These are phyloP conservation scores for Antrodiella citrinella DNA, from an alignment of 768 basidiomycete genomes.

Conservation along the genomic window DNA sequence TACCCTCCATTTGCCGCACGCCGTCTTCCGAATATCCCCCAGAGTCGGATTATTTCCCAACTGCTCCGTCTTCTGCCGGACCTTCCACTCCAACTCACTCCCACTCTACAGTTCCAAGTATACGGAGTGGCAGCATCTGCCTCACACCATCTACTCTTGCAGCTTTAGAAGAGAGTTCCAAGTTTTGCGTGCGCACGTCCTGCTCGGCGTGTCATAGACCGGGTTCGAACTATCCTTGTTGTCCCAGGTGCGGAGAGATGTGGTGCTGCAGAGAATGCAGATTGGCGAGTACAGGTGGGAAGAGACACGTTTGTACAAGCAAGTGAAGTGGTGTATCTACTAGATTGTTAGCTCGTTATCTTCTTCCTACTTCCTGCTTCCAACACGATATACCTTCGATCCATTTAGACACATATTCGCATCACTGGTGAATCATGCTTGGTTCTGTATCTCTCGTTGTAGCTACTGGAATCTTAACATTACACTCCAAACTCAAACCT, in stretches of 20 bases:
- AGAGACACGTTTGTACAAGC: slow-evolving; percentile 5
- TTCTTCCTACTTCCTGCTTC: background rate
- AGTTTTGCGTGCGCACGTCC: slow-evolving; percentile 18
- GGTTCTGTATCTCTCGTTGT: too few relatives aligned
- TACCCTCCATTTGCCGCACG: slow-evolving; percentile 23
- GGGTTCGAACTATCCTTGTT: slow-evolving; percentile 25
- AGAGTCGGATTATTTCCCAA: slow-evolving; percentile 22
- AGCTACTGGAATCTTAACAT: too few relatives aligned
- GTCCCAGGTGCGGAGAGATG: slow-evolving; percentile 24
- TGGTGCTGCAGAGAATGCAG: slow-evolving; percentile 21
- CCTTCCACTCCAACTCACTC: slow-evolving; percentile 18
- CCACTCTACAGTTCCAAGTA: slow-evolving; percentile 6
- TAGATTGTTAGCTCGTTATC: background rate
- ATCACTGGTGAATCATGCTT: too few relatives aligned
- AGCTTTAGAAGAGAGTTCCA: slow-evolving; percentile 20
- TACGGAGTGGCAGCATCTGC: background rate
- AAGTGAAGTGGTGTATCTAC: too few relatives aligned
- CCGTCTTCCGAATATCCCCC: slow-evolving; percentile 16
- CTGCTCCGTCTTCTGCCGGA: slow-evolving; percentile 21
- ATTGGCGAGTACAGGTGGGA: background rate
- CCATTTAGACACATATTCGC: background rate
- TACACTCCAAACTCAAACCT: too few relatives aligned
- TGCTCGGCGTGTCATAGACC: slow-evolving; percentile 22
- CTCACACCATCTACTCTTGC: background rate
- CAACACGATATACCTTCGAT: background rate